A percentile compares a stretch with the other conserved stretches of the same genome.
Evolutionary conservation across 305 asterid species (phyloP).

Genomic region (Rubia peregrina): DNA sequence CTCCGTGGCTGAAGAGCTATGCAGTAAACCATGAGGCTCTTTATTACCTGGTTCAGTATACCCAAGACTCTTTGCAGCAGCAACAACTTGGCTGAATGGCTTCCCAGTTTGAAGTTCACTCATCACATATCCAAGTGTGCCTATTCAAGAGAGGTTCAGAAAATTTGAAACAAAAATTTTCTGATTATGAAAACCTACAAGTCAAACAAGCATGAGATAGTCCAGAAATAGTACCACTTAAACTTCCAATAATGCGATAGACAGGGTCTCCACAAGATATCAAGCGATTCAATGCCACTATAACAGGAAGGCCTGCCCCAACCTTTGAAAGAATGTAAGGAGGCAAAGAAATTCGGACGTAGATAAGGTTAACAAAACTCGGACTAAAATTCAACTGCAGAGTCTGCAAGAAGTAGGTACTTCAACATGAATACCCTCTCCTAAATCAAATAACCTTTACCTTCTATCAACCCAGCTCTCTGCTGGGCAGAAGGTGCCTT

Average conservation of each 20-base stretch:
- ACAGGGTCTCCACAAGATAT: conserved; percentile 78
- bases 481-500: neutral
- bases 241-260: conserved; percentile 71
- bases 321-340: conserved; percentile 41
- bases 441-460: neutral
- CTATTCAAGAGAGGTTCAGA: conserved; percentile 32
- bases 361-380: neutral
- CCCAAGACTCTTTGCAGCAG: conserved; percentile 79
- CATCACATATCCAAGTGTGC: conserved; percentile 97
- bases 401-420: neutral
- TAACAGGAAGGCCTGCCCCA: conserved; percentile 97
- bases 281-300: conserved; percentile 74
- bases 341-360: neutral
- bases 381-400: neutral
- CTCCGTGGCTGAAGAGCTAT: neutral
- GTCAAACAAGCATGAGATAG: conserved; percentile 8
- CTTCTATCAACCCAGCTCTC: neutral
- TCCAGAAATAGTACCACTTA: conserved; percentile 54
- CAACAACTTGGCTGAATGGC: conserved; percentile 82
- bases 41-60: conserved; percentile 90
- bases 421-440: neutral
- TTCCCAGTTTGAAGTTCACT: conserved; percentile 82
- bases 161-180: neutral
- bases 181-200: conserved; percentile 14
- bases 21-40: conserved; percentile 4